phyloP scores from a whole-genome alignment of 2,329 filamentous ascomycete species.

The Helotiales sp. region DNA sequence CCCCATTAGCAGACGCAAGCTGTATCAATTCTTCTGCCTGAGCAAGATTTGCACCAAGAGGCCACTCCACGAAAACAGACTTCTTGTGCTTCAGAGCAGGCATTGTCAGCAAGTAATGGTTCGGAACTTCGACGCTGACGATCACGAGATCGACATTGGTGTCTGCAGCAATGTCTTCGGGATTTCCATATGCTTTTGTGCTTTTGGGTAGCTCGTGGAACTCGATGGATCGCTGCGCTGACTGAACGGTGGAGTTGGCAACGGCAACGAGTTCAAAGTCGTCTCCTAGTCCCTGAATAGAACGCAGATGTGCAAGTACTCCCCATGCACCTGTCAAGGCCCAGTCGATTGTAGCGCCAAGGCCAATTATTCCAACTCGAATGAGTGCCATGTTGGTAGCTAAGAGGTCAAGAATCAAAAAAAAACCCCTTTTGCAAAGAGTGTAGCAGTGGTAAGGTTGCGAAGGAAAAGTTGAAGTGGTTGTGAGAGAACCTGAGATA shows the following conservation, averaged over 20 bases:
- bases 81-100: constrained; percentile 46
- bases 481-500: no score
- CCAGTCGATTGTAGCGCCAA: neutral
- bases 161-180: constrained; percentile 43
- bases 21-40: constrained; percentile 44
- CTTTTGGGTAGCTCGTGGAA: constrained; percentile 37
- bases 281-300: constrained; percentile 28
- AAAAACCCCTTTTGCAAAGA: no score
- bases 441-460: no score
- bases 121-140: constrained; percentile 43
- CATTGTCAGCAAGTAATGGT: constrained; percentile 41
- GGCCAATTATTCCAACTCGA: neutral
- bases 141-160: constrained; percentile 49
- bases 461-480: no score
- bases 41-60: constrained; percentile 40
- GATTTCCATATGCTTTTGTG: constrained; percentile 44
- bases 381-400: no score
- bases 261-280: constrained; percentile 47
- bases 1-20: constrained; percentile 41
- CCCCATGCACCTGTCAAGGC: constrained; percentile 46
- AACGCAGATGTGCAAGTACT: constrained; percentile 54
- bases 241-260: constrained; percentile 44
- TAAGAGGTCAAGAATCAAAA: no score
- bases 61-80: constrained; percentile 50
- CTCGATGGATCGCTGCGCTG: constrained; percentile 42